Evolutionary conservation across 2,329 filamentous ascomycete genomes (phyloP).

Genomic region (Huntiella savannae): DNA sequence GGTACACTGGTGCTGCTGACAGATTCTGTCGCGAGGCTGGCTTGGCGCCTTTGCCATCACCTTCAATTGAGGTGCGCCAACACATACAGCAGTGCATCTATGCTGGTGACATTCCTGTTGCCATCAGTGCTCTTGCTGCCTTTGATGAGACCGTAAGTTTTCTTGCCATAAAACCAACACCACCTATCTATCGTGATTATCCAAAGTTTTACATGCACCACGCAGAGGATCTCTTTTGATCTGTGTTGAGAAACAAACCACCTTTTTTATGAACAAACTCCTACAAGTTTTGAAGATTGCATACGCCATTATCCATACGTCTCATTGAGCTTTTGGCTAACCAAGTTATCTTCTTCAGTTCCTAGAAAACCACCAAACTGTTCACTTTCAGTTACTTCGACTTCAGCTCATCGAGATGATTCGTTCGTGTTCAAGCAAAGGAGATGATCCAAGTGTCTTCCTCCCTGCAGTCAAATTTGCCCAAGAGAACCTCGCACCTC

Average conservation of each 20-base stretch:
- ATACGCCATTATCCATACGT: neutral
- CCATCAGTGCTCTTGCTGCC: conserved; percentile 76
- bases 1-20: conserved; percentile 78
- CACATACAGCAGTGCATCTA: conserved; percentile 74
- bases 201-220: conserved; percentile 95
- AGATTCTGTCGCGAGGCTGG: conserved; percentile 93
- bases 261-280: conserved; percentile 24
- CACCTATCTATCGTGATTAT: conserved; percentile 63
- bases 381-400: conserved; percentile 79
- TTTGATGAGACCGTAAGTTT: conserved; percentile 69
- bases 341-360: conserved; percentile 37
- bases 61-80: conserved; percentile 59
- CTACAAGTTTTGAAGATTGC: neutral
- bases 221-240: conserved; percentile 63
- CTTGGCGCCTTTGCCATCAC: conserved; percentile 51
- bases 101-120: conserved; percentile 63
- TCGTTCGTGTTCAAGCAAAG: conserved; percentile 46
- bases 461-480: conserved; percentile 70
- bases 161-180: neutral
- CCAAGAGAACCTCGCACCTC: conserved; percentile 66
- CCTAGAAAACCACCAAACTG: conserved; percentile 58
- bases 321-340: conserved; percentile 2
- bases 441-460: conserved; percentile 44
- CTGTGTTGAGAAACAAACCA: conserved; percentile 76
- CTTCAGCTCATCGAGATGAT: conserved; percentile 92